These are phyloP conservation scores for Cutaneotrichosporon spelunceum DNA, from an alignment of 1,284 basidiomycete species.

Conservation along the genomic window DNA sequence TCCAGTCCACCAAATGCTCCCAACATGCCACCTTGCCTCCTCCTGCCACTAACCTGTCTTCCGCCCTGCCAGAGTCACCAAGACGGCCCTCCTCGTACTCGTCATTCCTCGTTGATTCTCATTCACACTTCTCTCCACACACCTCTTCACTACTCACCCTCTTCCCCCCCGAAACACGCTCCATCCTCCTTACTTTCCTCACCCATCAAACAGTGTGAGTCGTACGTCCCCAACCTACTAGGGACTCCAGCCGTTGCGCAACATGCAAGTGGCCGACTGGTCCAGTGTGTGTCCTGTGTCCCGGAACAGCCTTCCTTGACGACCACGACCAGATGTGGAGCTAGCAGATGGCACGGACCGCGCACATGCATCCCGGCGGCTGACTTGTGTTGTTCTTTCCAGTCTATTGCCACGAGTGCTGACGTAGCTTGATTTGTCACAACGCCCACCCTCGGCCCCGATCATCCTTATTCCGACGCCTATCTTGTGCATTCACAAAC, in stretches of 20 bases:
- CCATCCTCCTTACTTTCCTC: background rate
- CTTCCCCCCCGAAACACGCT: background rate
- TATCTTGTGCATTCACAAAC: background rate
- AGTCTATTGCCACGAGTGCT: slow-evolving; percentile 1
- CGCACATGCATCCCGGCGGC: no score
- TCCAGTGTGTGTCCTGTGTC: background rate
- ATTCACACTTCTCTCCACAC: background rate
- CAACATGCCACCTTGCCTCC: background rate
- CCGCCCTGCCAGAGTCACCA: no score
- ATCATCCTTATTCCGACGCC: background rate
- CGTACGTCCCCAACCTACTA: background rate
- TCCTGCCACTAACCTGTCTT: no score
- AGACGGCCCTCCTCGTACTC: no score
- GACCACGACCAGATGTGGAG: background rate
- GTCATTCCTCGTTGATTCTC: background rate
- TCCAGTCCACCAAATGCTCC: no score
- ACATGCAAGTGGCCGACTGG: background rate
- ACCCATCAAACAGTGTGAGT: background rate
- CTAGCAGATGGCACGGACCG: background rate
- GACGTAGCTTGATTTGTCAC: slow-evolving; percentile 11
- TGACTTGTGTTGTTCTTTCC: background rate
- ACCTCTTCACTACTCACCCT: background rate
- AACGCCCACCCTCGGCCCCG: slow-evolving; percentile 1
- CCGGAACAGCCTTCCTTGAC: background rate
- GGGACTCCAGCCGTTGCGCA: background rate